phyloP scores from a whole-genome alignment of 2,329 filamentous ascomycete genomes.

The Nemania serpens region DNA sequence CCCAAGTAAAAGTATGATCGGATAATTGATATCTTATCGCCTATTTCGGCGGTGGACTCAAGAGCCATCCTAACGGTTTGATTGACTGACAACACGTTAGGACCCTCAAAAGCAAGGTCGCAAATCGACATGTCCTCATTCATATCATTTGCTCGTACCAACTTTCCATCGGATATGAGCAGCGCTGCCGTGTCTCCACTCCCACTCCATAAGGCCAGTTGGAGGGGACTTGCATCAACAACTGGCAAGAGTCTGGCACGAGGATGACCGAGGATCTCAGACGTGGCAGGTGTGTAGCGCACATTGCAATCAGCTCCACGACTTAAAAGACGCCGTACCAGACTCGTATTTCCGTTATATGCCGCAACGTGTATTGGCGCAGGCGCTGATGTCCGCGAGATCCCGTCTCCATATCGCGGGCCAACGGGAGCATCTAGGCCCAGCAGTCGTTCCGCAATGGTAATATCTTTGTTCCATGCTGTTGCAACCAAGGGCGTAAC shows the following conservation, averaged over 20 bases:
- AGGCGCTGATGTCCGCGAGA: neutral
- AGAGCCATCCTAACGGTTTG: neutral
- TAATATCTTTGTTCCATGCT: conserved; percentile 12
- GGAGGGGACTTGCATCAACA: neutral
- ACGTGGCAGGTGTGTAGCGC: neutral
- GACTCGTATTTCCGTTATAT: neutral
- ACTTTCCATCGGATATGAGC: neutral
- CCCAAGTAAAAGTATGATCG: neutral
- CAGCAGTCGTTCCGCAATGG: neutral
- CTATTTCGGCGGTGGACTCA: neutral
- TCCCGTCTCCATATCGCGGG: neutral
- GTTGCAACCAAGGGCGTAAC: conserved; percentile 6
- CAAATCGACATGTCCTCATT: neutral
- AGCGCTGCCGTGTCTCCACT: neutral
- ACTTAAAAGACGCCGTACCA: neutral
- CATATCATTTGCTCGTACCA: neutral
- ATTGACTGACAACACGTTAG: neutral
- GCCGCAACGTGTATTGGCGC: conserved; percentile 12
- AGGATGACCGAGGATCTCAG: neutral
- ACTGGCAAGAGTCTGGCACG: neutral
- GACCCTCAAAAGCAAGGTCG: neutral
- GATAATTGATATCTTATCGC: neutral
- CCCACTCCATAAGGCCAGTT: neutral
- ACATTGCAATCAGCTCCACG: conserved; percentile 4
- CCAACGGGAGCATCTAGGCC: neutral